phyloP scores from a whole-genome alignment of 2,329 filamentous ascomycete genomes.

The Rhinocladiella mackenziei region DNA sequence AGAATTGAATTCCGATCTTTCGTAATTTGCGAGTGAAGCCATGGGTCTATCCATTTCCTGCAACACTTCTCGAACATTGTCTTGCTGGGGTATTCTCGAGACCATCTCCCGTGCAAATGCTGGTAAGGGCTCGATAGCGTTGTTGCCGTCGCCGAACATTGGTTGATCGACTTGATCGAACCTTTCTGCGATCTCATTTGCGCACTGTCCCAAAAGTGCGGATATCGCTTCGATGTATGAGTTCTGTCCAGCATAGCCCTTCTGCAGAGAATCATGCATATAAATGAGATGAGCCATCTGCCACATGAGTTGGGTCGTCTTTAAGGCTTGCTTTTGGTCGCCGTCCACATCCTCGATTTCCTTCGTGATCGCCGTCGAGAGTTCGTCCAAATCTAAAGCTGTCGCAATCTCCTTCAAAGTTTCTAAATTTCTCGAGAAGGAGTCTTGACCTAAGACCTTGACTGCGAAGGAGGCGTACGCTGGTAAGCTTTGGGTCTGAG shows the following conservation, averaged over 20 bases:
- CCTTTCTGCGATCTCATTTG: conserved; percentile 50
- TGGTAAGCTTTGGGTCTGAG: conserved; percentile 1
- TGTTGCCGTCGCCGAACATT: conserved; percentile 24
- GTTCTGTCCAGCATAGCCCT: conserved; percentile 38
- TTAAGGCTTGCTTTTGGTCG: conserved; percentile 37
- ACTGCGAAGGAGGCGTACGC: conserved; percentile 19
- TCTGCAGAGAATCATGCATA: conserved; percentile 45
- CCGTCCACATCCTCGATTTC: conserved; percentile 25
- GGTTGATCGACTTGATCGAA: conserved; percentile 41
- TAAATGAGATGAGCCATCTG: conserved; percentile 59
- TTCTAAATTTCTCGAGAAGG: conserved; percentile 8
- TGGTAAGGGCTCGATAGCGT: conserved; percentile 36
- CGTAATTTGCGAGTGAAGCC: conserved; percentile 29
- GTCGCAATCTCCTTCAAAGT: conserved; percentile 10
- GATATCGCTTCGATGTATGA: conserved; percentile 55
- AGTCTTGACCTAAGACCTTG: conserved; percentile 12
- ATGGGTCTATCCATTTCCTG: conserved; percentile 19
- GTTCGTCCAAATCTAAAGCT: conserved; percentile 10
- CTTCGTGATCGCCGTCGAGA: conserved; percentile 15
- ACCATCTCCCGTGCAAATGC: conserved; percentile 64
- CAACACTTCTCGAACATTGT: conserved; percentile 20
- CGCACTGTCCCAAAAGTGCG: conserved; percentile 53
- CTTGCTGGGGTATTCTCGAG: conserved; percentile 49
- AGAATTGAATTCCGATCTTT: conserved; percentile 47
- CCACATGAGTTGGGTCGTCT: conserved; percentile 48